phyloP scores from a whole-genome alignment of 371 early-diverging fungal genomes.

The Coemansia sp. region DNA sequence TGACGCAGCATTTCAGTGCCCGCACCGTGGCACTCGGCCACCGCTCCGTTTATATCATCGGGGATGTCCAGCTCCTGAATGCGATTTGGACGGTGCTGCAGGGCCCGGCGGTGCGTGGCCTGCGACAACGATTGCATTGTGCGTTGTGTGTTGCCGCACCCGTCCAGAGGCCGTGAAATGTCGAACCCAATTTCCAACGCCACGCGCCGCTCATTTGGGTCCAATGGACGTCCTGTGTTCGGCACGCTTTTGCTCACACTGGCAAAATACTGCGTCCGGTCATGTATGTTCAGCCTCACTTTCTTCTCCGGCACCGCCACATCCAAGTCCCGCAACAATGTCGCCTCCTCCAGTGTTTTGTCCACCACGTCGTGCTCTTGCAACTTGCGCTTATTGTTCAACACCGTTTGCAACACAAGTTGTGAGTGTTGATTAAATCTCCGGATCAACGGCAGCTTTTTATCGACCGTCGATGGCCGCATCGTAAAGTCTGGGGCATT shows the following conservation, averaged over 20 bases:
- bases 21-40: slow-evolving; percentile 46
- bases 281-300: slow-evolving; percentile 68
- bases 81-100: slow-evolving; percentile 33
- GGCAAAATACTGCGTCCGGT: slow-evolving; percentile 74
- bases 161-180: slow-evolving; percentile 23
- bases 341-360: slow-evolving; percentile 57
- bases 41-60: slow-evolving; percentile 23
- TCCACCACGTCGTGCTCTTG: slow-evolving; percentile 16
- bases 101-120: slow-evolving; percentile 19
- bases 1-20: slow-evolving; percentile 53
- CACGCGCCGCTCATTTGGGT: background rate
- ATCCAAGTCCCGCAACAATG: slow-evolving; percentile 66
- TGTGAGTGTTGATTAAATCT: slow-evolving; percentile 88
- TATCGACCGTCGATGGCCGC: slow-evolving; percentile 70
- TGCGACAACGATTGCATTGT: slow-evolving; percentile 27
- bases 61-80: slow-evolving; percentile 45
- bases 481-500: slow-evolving; percentile 88
- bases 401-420: slow-evolving; percentile 64
- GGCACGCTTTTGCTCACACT: slow-evolving; percentile 54
- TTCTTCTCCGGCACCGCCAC: slow-evolving; percentile 55
- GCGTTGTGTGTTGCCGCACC: slow-evolving; percentile 32
- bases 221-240: background rate
- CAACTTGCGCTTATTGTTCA: slow-evolving; percentile 27
- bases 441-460: slow-evolving; percentile 74
- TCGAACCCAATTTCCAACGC: slow-evolving; percentile 28